These are phyloP conservation scores for Phytopythium montanum DNA, from an alignment of 352 stramenopile genomes.

Conservation along the genomic window DNA sequence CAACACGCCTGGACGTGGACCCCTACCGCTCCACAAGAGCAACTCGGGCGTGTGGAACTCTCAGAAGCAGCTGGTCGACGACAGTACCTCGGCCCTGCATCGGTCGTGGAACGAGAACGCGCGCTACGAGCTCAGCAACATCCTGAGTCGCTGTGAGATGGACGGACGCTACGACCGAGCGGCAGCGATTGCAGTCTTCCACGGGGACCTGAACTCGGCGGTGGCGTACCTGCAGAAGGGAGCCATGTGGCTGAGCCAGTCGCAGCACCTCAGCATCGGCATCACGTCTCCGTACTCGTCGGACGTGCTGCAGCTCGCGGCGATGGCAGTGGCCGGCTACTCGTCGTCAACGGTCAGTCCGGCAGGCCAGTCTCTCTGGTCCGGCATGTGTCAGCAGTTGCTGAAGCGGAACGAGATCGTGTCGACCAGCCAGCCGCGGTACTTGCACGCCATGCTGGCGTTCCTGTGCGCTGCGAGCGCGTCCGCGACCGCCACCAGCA, in stretches of 20 bases:
- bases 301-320: constrained; percentile 85
- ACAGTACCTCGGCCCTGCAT: constrained; percentile 33
- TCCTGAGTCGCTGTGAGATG: constrained; percentile 56
- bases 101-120: constrained; percentile 48
- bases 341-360: constrained; percentile 43
- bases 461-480: constrained; percentile 60
- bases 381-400: constrained; percentile 74
- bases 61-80: constrained; percentile 54
- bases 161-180: constrained; percentile 63
- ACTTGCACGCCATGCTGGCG: constrained; percentile 78
- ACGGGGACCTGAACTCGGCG: constrained; percentile 69
- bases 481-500: constrained; percentile 23
- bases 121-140: constrained; percentile 53
- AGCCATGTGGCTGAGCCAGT: constrained; percentile 57
- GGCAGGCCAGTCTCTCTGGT: constrained; percentile 58
- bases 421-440: constrained; percentile 53
- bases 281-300: constrained; percentile 40
- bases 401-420: constrained; percentile 73
- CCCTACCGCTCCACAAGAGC: constrained; percentile 45
- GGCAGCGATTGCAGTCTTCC: constrained; percentile 78
- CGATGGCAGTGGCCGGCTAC: constrained; percentile 85
- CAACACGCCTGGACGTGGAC: constrained; percentile 18
- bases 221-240: constrained; percentile 71
- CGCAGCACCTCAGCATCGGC: constrained; percentile 39
- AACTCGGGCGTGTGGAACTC: constrained; percentile 64